Evolutionary conservation across 2,329 filamentous ascomycete genomes (phyloP), one percentile per base, ranked within the genome.

Genomic region (Dothideomycetes sp.): DNA sequence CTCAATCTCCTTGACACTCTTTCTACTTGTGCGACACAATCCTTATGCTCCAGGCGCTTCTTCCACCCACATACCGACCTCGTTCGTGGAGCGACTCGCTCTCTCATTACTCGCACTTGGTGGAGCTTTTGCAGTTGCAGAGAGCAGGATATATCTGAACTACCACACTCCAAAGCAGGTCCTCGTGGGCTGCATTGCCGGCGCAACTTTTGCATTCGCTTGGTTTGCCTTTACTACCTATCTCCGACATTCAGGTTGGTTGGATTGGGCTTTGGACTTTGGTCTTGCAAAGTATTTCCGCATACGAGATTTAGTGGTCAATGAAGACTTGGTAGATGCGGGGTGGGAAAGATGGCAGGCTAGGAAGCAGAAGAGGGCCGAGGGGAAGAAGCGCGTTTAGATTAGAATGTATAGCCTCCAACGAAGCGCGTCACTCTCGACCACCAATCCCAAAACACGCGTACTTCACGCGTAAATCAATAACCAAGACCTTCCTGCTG

Each of bases 121-220:
- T 5, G 60, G 57, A 17, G 66, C 66, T 3, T 64, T 52, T 7
- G 62, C 63, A 11, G 68, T 95, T 4, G 84, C 88, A 15, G 77
- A 75, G 60, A 94, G 87, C 53, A 73, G 91, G 40, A 74, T 94
- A 33, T 98, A 98, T 57, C 68, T 98, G 45, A 86, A 80, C 59
- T 98, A 98, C 57, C 91, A 98, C 62, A 95, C 89, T 1, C 70
- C 76, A 29, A 79, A 72, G 53, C 91, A 98, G 65, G 91, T 98
- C 8, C 53, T 86, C n/a, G 84, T 81, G 1, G 91, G 91, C 2
- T 77, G 72, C 49, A 64, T 62, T 8, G 84, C 84, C 1, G 91
- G 91, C 0, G 65, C 73, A 1, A 54, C 75, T 1, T 85, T 80
- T 51, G 88, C 84, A 1, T 52, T 84, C 2, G 70, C 65, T 1